These are phyloP conservation scores for Atkinsonella hypoxylon DNA, from an alignment of 2,329 filamentous ascomycete genomes.

Conservation along the genomic window DNA sequence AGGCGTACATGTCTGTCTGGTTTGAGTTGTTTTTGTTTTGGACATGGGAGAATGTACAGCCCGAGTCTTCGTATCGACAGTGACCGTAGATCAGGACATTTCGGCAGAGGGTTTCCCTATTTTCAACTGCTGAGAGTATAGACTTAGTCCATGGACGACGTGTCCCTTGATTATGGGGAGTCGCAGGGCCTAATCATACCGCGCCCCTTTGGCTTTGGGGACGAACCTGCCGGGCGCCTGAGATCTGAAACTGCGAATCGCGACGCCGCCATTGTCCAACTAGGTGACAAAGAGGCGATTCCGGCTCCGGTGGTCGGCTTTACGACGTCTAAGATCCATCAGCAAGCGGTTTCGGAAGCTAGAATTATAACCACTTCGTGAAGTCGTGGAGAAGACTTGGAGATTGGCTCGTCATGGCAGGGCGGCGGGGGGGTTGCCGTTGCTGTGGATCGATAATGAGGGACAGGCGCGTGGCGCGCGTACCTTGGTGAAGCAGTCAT, in stretches of 20 bases:
- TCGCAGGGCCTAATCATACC: conserved; percentile 26
- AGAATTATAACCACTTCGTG: not conserved
- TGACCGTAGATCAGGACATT: conserved; percentile 91
- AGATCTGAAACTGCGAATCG: conserved; percentile 34
- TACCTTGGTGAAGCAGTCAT: conserved; percentile 32
- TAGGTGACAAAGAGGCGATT: conserved; percentile 14
- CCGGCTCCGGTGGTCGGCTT: conserved; percentile 25
- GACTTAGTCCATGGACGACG: conserved; percentile 5
- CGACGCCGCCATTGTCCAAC: conserved; percentile 33
- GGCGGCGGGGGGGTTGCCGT: not conserved
- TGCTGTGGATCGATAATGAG: not conserved
- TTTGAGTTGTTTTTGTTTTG: conserved; percentile 42
- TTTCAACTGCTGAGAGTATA: conserved; percentile 37
- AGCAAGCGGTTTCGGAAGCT: conserved; percentile 4
- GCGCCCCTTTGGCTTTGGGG: conserved; percentile 44
- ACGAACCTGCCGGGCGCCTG: conserved; percentile 38
- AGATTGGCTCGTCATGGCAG: not conserved
- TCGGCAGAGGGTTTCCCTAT: conserved; percentile 82
- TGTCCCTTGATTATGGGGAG: not conserved
- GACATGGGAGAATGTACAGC: conserved; percentile 85
- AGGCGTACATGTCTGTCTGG: conserved; percentile 39
- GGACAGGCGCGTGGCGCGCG: conserved; percentile 13
- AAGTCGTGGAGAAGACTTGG: not conserved
- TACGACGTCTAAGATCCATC: conserved; percentile 27
- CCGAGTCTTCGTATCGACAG: conserved; percentile 83